Base-by-base conservation (phyloP, 331 rosid species). In the Erythrophleum ivorense region DNA sequence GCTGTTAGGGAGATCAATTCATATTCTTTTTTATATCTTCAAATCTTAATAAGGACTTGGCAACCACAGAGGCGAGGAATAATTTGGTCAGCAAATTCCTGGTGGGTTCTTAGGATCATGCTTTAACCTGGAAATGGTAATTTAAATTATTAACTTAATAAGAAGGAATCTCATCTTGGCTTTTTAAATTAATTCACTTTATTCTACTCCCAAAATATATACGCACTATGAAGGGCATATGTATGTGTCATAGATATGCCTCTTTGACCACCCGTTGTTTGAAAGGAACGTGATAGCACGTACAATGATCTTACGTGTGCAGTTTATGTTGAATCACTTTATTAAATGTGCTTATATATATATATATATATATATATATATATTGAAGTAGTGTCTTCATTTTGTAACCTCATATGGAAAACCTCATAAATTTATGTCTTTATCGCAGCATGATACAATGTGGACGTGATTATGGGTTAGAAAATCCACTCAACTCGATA, bases 101-200 rank as follows among this genome's bases (percentile, higher is more conserved):
- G 46, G 69, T 84, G 85, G 90, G 78, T 85, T 87, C 83, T 82
- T 36, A 59, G 84, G 80, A 79, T 88, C 87, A 29, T 57, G 40
- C 76, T 85, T 66, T 75, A 53, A 71, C 75, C 68, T 1, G 7
- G 48, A 75, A 82, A 75, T 78, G 57, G 45, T 84, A 76, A 83
- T 69, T 62, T 75, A 55, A 68, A 68, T 60, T 41, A 78, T 83
- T 60, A 67, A 72, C 72, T 9, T 48, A 69, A 64, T 34, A 36
- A 81, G 34, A 40, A 40, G 66, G 90, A 90, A 90, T 88, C 71
- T 60, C 80, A 82, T 87, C 60, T 75, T 63, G 55, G 58, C 63
- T 48, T 77, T 90, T 81, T 78, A 43, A 68, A 68, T 57, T 50
- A 78, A 65, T 49, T 52, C 46, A 49, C 83, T 81, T 92, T 86